Conservation (phyloP, 805 yeast genomes). For the Candida corydali region DNA sequence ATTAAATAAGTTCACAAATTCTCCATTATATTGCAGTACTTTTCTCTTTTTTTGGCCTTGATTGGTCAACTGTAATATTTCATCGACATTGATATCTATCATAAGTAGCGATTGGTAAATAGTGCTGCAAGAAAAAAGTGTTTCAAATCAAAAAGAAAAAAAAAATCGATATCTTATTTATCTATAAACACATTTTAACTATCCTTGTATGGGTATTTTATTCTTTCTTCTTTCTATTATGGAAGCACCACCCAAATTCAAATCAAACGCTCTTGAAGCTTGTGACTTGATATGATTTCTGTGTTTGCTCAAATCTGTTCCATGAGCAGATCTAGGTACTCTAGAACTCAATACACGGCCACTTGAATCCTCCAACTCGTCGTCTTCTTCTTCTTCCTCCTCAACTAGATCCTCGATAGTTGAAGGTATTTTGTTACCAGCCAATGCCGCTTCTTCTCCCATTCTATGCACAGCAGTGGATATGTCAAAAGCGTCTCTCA, state of each 20-base stretch:
- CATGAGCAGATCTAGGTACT: slow-evolving; percentile 8
- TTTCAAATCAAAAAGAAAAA: not conserved
- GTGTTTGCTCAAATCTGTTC: slow-evolving; percentile 1
- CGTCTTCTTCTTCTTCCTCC: slow-evolving; percentile 31
- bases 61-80: not conserved
- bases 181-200: slow-evolving; percentile 1
- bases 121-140: not conserved
- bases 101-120: not conserved
- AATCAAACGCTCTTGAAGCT: slow-evolving; percentile 32
- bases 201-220: slow-evolving; percentile 12
- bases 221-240: slow-evolving; percentile 44
- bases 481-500: slow-evolving; percentile 83
- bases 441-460: slow-evolving; percentile 57
- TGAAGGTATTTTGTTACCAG: slow-evolving; percentile 14
- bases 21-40: not conserved
- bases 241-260: slow-evolving; percentile 50
- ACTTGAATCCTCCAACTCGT: not conserved
- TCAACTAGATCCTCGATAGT: slow-evolving; percentile 30
- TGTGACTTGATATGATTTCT: slow-evolving; percentile 7
- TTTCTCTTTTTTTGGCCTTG: slow-evolving; percentile 1
- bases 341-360: slow-evolving; percentile 7
- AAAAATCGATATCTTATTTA: not conserved
- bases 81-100: slow-evolving; percentile 1
- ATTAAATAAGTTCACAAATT: not conserved
- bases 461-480: slow-evolving; percentile 81